Conservation (phyloP, 106 monocot genomes). For the Iris macrosiphon region DNA sequence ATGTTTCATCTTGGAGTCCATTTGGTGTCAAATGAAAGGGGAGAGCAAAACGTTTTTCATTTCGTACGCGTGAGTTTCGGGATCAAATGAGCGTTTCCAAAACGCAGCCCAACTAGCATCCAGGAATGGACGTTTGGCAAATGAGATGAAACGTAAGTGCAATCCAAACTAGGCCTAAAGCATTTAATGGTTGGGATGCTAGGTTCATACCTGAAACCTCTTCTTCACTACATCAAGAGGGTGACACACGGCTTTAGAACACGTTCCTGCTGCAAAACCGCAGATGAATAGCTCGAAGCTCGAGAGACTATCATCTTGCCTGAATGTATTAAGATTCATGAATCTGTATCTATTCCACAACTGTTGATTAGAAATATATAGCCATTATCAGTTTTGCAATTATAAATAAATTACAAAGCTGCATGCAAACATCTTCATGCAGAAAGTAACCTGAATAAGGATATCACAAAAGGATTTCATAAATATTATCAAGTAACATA, state of each 20-base stretch:
- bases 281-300: slow-evolving; percentile 87
- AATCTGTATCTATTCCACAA: slow-evolving; percentile 54
- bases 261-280: slow-evolving; percentile 85
- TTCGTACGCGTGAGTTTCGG: too few relatives aligned
- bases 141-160: too few relatives aligned
- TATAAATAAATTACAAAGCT: slow-evolving; percentile 1
- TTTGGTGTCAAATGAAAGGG: too few relatives aligned
- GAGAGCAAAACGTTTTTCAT: too few relatives aligned
- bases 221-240: slow-evolving; percentile 99
- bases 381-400: neutral
- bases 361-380: slow-evolving; percentile 21
- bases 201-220: slow-evolving; percentile 83
- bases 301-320: slow-evolving; percentile 40
- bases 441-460: too few relatives aligned
- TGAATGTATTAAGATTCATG: slow-evolving; percentile 14
- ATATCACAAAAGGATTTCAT: too few relatives aligned
- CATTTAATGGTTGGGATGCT: neutral
- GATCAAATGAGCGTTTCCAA: too few relatives aligned
- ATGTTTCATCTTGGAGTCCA: too few relatives aligned
- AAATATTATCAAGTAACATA: too few relatives aligned
- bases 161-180: neutral
- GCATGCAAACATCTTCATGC: neutral
- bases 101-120: too few relatives aligned
- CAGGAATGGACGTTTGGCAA: too few relatives aligned
- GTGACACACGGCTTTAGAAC: slow-evolving; percentile 78